Percentiles rank a stretch among this genome's conserved stretches.
These are phyloP conservation scores for Lentinula guzmanii DNA, from an alignment of 768 basidiomycete species.

Conservation along the genomic window DNA sequence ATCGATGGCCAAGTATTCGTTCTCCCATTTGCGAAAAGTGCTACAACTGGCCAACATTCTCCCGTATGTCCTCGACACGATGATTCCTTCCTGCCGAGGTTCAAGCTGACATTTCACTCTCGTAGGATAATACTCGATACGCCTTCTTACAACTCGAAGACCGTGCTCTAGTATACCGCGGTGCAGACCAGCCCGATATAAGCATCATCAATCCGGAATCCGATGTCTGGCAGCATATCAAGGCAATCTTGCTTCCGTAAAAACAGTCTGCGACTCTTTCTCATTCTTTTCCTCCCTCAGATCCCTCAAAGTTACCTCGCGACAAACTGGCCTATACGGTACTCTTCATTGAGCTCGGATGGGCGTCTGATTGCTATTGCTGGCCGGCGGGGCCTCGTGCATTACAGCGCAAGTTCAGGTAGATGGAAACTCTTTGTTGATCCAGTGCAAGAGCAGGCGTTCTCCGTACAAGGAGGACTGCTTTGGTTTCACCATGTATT, in stretches of 20 bases:
- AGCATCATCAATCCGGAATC: slow-evolving; percentile 97
- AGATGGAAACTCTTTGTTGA: slow-evolving; percentile 90
- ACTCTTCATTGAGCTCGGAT: slow-evolving; percentile 86
- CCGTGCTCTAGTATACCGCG: slow-evolving; percentile 86
- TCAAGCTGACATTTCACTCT: neutral
- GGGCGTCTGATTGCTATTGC: slow-evolving; percentile 91
- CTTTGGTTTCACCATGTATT: slow-evolving; percentile 97
- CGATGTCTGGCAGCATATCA: slow-evolving; percentile 97
- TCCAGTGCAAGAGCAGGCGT: slow-evolving; percentile 79
- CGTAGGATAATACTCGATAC: slow-evolving; percentile 90
- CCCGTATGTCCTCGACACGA: slow-evolving; percentile 50
- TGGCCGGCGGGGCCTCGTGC: slow-evolving; percentile 83
- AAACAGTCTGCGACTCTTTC: neutral
- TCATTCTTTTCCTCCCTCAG: slow-evolving; percentile 29
- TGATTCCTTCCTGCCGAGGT: neutral
- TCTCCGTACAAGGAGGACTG: slow-evolving; percentile 84
- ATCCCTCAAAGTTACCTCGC: slow-evolving; percentile 86
- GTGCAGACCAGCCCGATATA: slow-evolving; percentile 97
- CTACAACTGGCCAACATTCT: slow-evolving; percentile 84
- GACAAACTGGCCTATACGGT: slow-evolving; percentile 90
- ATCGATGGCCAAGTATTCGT: slow-evolving; percentile 70
- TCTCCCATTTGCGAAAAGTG: slow-evolving; percentile 92
- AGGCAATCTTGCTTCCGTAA: slow-evolving; percentile 36
- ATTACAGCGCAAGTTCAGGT: slow-evolving; percentile 92
- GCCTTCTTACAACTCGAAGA: slow-evolving; percentile 96